Base-by-base conservation (phyloP, 257 asterid species). In the Paraleonurus japonicus region DNA sequence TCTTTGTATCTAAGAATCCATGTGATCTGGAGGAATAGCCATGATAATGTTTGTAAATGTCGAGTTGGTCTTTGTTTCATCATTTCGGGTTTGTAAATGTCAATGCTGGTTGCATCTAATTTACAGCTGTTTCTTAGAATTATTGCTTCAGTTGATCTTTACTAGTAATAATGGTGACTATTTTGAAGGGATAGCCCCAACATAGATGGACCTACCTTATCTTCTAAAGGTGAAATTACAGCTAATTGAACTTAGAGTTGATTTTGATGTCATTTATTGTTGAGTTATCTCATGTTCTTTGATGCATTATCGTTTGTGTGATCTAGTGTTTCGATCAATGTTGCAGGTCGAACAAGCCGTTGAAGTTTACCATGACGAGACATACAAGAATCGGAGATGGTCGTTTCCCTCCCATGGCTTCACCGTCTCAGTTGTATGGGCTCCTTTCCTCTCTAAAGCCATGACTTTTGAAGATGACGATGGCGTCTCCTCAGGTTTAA, bases 371-470 rank as follows among this genome's bases (percentile, higher is more conserved):
- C 97, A 90, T 5, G 98, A 94, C 65, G 60, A 88, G 73, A 30
- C 79, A 26, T 86, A 74, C 81, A 86, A 76, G 77, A 85, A 85
- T 79, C 76, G 80, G 74, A 85, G 82, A 76, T 93, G 97, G 95
- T 66, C 77, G 67, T 89, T 89, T 55, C 96, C 96, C 9, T 60
- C 78, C 9, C 76, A 84, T 72, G 9, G 72, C 77, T 88, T 94
- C 80, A 83, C 78, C 13, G 79, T 94, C 51, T 87, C 96, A 0
- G 82, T 89, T 0, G 37, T 87, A 28, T 94, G 97, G 97, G 73
- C 93, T 2, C 96, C 96, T 4, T 91, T 78, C 82, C 86, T 94
- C 27, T 72, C 87, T 0, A 90, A 86, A 76, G 81, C 95, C 20
- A 11, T 33, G 0, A 78, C 81, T 20, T 88, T 85, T 12, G 98